These are phyloP conservation scores for Trichoderma asperellum DNA, from an alignment of 2,329 filamentous ascomycete genomes.

Conservation along the genomic window DNA sequence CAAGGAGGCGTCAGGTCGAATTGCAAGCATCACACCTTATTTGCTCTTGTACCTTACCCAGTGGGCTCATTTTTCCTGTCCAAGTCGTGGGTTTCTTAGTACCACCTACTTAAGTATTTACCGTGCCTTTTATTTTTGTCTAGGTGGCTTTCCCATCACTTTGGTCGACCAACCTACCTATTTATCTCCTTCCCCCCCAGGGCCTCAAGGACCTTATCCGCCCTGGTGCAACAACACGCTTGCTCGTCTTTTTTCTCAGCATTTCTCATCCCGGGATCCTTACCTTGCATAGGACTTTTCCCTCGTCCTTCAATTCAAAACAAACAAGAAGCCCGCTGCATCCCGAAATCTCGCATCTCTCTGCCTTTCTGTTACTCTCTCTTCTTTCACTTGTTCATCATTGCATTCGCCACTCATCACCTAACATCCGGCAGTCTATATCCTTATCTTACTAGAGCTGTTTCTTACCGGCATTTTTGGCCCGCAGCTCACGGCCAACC, in stretches of 20 bases:
- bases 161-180: not conserved
- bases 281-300: not conserved
- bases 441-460: not conserved
- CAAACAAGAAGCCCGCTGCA: not conserved
- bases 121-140: not conserved
- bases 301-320: not conserved
- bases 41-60: not conserved
- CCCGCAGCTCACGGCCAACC: not conserved
- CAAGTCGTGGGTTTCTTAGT: not conserved
- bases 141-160: not conserved
- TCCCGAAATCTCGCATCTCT: not conserved
- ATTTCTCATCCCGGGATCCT: not conserved
- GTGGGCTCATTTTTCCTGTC: conserved; percentile 16
- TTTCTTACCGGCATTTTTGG: not conserved
- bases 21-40: not conserved
- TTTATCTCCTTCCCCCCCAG: conserved; percentile 20
- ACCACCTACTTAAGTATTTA: not conserved
- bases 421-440: not conserved
- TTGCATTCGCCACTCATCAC: not conserved
- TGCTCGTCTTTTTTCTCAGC: not conserved
- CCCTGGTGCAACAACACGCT: conserved; percentile 4
- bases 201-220: conserved; percentile 14
- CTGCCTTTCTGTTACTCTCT: not conserved
- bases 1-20: not conserved
- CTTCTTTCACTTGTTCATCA: not conserved